A percentile compares a stretch with the other conserved stretches of the same genome.
These are phyloP conservation scores for Closterium sp. DNA, from an alignment of 139 green algal species.

Conservation along the genomic window DNA sequence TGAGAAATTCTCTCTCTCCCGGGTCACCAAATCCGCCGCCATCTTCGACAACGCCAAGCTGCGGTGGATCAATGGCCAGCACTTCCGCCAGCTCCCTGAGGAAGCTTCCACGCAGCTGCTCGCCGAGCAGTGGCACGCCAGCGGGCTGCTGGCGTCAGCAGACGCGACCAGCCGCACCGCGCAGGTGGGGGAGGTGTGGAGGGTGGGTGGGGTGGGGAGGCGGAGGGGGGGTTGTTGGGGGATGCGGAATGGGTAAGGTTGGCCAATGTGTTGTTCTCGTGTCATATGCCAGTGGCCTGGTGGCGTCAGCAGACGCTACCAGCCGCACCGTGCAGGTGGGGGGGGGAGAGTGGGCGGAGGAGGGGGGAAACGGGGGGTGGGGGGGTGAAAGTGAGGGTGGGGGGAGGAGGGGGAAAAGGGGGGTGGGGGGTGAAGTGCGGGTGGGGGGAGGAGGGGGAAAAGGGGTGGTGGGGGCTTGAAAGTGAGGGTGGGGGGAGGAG, in stretches of 20 bases:
- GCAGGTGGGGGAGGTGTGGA: too few species aligned
- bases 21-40: neutral
- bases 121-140: slow-evolving; percentile 56
- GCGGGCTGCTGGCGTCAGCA: slow-evolving; percentile 62
- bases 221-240: too few species aligned
- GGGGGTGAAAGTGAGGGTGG: too few species aligned
- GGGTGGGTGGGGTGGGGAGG: too few species aligned
- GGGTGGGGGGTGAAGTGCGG: too few species aligned
- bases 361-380: neutral
- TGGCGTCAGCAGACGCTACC: slow-evolving; percentile 51
- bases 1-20: too few species aligned
- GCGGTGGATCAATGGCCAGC: slow-evolving; percentile 77
- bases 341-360: neutral
- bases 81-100: slow-evolving; percentile 70
- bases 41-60: neutral
- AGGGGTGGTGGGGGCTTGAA: too few species aligned
- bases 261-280: too few species aligned
- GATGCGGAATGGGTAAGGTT: too few species aligned
- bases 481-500: too few species aligned
- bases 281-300: slow-evolving; percentile 62
- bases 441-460: too few species aligned
- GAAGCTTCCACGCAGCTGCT: slow-evolving; percentile 54
- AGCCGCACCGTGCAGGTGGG: neutral
- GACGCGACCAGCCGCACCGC: too few species aligned
- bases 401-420: neutral